Evolutionary conservation across 805 yeast genomes (phyloP).

Genomic region (Candida nemodendra): DNA sequence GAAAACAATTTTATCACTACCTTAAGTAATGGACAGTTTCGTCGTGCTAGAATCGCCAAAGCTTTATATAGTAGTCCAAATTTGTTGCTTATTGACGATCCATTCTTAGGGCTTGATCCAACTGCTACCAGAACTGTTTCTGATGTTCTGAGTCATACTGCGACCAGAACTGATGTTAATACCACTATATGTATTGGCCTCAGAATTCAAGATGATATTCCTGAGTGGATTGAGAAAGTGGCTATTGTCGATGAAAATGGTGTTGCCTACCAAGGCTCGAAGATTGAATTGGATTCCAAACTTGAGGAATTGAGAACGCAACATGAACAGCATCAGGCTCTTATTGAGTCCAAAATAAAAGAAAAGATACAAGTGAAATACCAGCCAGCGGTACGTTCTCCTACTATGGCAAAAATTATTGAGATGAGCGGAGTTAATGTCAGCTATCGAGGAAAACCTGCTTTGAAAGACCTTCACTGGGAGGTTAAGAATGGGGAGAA

Average conservation of each 20-base stretch:
- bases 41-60: constrained; percentile 85
- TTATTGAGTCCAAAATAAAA: constrained; percentile 13
- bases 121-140: constrained; percentile 61
- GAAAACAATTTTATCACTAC: constrained; percentile 79
- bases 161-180: constrained; percentile 8
- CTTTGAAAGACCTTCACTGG: constrained; percentile 66
- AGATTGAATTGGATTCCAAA: constrained; percentile 25
- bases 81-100: constrained; percentile 80
- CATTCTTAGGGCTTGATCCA: constrained; percentile 89
- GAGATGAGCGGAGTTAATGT: constrained; percentile 65
- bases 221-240: constrained; percentile 76
- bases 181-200: constrained; percentile 72
- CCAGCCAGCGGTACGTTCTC: constrained; percentile 4
- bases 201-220: constrained; percentile 71
- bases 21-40: constrained; percentile 88
- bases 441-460: constrained; percentile 58
- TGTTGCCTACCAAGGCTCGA: constrained; percentile 48
- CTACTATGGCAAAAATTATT: constrained; percentile 26
- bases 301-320: constrained; percentile 25
- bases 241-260: constrained; percentile 62
- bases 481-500: constrained; percentile 65
- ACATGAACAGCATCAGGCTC: constrained; percentile 23
- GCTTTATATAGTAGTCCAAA: constrained; percentile 65
- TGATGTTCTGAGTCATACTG: constrained; percentile 39
- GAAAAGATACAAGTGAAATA: constrained; percentile 10